Evolutionary conservation across 2,329 filamentous ascomycete genomes (phyloP).

Genomic region (Diplodia intermedia): DNA sequence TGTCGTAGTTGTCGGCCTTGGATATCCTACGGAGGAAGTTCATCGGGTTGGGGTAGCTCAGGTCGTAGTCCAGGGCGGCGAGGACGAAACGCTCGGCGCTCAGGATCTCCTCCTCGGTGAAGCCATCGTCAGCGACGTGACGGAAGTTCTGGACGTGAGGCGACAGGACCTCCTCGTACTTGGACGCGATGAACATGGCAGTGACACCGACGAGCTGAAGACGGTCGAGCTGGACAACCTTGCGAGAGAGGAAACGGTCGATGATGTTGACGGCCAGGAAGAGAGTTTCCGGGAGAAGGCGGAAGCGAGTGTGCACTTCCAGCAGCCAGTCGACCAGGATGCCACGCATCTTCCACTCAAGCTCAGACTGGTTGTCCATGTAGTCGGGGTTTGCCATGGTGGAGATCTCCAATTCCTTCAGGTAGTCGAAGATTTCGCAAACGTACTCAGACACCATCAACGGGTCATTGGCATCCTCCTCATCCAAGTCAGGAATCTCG

Average conservation of each 20-base stretch:
- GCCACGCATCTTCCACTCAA: conserved; percentile 98
- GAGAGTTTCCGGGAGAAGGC: conserved; percentile 91
- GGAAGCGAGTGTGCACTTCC: conserved; percentile 96
- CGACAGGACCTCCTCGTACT: conserved; percentile 97
- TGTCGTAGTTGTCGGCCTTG: conserved; percentile 99
- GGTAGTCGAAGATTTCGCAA: conserved; percentile 95
- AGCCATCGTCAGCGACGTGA: conserved; percentile 95
- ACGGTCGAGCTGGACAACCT: conserved; percentile 94
- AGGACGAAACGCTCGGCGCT: conserved; percentile 97
- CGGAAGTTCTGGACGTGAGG: conserved; percentile 97
- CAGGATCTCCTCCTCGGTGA: conserved; percentile 92
- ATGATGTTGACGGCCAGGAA: conserved; percentile 98
- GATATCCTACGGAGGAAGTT: conserved; percentile 99
- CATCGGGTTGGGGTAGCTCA: conserved; percentile 99
- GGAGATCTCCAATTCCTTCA: conserved; percentile 80
- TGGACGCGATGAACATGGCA: conserved; percentile 99
- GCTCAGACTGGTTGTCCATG: conserved; percentile 91
- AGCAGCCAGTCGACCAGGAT: conserved; percentile 98
- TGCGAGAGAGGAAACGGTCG: conserved; percentile 93
- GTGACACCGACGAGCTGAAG: conserved; percentile 97
- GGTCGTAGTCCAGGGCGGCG: conserved; percentile 88
- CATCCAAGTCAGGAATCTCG: conserved; percentile 69
- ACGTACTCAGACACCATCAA: conserved; percentile 99
- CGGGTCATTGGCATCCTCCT: conserved; percentile 89
- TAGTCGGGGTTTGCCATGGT: conserved; percentile 90